These are phyloP conservation scores for Mucor plumbeus DNA, from an alignment of 371 early-diverging fungal genomes.

Conservation along the genomic window DNA sequence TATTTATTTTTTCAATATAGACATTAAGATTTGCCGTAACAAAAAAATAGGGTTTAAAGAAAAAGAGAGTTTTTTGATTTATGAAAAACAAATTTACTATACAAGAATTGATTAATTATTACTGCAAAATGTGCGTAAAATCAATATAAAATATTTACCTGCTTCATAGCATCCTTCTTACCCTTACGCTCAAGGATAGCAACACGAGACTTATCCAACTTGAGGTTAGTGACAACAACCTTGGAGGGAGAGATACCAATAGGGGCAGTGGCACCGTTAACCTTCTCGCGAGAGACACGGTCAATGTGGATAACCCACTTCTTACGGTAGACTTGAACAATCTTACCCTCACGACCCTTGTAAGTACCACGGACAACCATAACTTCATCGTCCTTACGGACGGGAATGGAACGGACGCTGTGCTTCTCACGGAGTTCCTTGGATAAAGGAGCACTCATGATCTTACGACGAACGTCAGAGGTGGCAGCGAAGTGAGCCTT, in stretches of 20 bases:
- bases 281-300: constrained; percentile 94
- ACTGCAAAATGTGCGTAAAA: neutral
- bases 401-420: constrained; percentile 84
- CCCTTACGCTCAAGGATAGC: constrained; percentile 82
- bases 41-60: constrained; percentile 9
- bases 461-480: constrained; percentile 90
- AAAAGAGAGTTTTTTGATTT: neutral
- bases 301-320: constrained; percentile 98
- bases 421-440: constrained; percentile 81
- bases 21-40: constrained; percentile 1
- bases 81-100: constrained; percentile 6
- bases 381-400: constrained; percentile 98
- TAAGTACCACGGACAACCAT: constrained; percentile 90
- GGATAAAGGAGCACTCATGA: constrained; percentile 94
- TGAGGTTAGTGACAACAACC: constrained; percentile 92
- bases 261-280: constrained; percentile 91
- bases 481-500: constrained; percentile 99
- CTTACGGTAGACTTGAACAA: constrained; percentile 94
- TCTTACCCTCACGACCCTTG: constrained; percentile 98
- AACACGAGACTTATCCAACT: constrained; percentile 96
- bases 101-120: neutral
- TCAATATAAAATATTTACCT: constrained; percentile 28
- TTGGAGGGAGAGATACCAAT: constrained; percentile 98
- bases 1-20: constrained; percentile 10
- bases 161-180: constrained; percentile 53